These are phyloP conservation scores for Margaritispora aquatica DNA, from an alignment of 495 filamentous ascomycete species.

Conservation along the genomic window DNA sequence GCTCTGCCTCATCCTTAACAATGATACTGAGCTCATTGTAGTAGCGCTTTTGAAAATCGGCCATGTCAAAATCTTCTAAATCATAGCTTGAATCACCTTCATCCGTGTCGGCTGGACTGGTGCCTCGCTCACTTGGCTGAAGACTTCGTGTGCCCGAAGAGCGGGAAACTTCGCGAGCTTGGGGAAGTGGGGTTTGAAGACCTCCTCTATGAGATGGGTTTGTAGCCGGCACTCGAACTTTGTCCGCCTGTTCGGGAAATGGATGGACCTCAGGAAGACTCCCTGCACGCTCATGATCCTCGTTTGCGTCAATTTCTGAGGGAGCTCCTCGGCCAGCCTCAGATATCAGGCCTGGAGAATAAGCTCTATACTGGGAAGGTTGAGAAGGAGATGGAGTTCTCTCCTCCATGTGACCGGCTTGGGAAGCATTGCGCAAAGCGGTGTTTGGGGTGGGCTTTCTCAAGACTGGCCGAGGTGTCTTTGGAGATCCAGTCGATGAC, in stretches of 20 bases:
- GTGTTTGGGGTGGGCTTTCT: background rate
- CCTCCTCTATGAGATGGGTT: background rate
- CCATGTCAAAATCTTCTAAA: slow-evolving; percentile 52
- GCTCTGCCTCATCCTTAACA: slow-evolving; percentile 49
- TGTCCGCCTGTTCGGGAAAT: background rate
- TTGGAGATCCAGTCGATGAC: background rate
- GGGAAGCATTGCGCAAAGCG: background rate
- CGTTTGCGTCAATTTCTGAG: background rate
- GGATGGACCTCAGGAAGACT: background rate
- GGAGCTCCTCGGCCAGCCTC: background rate
- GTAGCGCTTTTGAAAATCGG: slow-evolving; percentile 60
- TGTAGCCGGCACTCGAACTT: slow-evolving; percentile 10
- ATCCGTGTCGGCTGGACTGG: background rate
- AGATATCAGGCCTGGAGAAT: background rate
- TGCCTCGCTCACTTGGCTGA: background rate
- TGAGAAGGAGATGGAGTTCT: background rate
- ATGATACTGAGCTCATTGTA: slow-evolving; percentile 52
- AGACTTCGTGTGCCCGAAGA: background rate
- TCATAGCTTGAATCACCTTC: background rate
- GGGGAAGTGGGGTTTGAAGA: background rate
- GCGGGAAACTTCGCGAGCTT: background rate
- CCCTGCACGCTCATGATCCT: background rate
- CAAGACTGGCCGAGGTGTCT: background rate
- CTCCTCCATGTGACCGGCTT: background rate
- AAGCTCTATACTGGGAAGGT: background rate